Percentiles rank a stretch among this genome's conserved stretches.
phyloP scores from a whole-genome alignment of 108 stramenopile species.

The Hondaea fermentalgiana region DNA sequence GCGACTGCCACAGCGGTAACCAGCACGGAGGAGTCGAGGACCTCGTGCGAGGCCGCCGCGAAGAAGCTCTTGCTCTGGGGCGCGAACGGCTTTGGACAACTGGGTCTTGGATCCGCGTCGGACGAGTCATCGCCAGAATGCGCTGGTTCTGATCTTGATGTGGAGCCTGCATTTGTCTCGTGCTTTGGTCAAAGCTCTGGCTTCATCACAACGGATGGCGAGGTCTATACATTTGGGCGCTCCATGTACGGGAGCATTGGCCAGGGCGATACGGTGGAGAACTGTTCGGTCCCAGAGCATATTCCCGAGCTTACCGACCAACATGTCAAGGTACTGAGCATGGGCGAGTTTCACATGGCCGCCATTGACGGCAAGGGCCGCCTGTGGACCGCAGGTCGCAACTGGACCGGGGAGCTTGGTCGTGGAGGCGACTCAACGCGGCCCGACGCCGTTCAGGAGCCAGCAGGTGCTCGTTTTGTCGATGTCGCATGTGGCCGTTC shows the following conservation, averaged over 20 bases:
- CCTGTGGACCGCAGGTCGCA: conserved; percentile 9
- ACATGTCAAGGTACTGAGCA: background rate
- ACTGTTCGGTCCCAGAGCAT: background rate
- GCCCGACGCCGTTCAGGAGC: background rate
- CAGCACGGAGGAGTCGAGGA: no score
- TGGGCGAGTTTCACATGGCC: background rate
- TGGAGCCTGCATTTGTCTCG: background rate
- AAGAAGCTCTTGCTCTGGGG: background rate
- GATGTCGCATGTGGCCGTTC: background rate
- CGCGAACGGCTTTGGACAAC: background rate
- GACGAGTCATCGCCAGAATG: background rate
- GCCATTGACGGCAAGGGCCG: background rate
- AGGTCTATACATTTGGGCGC: background rate
- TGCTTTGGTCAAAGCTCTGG: background rate
- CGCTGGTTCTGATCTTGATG: background rate
- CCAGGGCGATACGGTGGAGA: background rate
- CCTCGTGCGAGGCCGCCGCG: background rate
- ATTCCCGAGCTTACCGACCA: background rate
- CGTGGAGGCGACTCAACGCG: background rate
- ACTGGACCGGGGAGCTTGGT: background rate
- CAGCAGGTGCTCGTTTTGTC: background rate
- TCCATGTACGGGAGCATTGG: conserved; percentile 4
- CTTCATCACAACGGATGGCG: background rate
- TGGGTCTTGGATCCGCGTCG: background rate
- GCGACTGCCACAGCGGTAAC: no score